Evolutionary conservation across 495 filamentous ascomycete species (phyloP).

Genomic region (Podospora australis): DNA sequence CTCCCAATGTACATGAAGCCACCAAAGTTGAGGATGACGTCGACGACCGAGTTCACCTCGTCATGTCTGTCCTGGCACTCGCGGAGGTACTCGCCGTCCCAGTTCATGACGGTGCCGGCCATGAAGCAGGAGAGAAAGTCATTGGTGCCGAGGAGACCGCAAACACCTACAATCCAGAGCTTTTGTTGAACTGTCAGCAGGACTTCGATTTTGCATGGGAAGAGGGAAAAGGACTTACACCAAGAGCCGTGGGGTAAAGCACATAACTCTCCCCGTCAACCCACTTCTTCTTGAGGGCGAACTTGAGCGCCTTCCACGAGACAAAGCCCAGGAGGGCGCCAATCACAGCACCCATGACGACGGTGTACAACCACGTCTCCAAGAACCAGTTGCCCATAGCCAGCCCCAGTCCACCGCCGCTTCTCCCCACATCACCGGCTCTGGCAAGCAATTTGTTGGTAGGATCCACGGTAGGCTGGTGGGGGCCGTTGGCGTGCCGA

Average conservation of each 20-base stretch:
- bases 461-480: no score
- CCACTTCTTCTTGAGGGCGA: slow-evolving; percentile 52
- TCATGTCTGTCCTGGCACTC: slow-evolving; percentile 67
- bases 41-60: slow-evolving; percentile 77
- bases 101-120: slow-evolving; percentile 80
- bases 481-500: slow-evolving; percentile 42
- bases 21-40: slow-evolving; percentile 64
- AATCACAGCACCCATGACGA: slow-evolving; percentile 66
- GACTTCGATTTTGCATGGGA: background rate
- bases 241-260: slow-evolving; percentile 77
- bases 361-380: slow-evolving; percentile 75
- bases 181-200: slow-evolving; percentile 1
- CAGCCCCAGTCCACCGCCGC: slow-evolving; percentile 49
- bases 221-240: slow-evolving; percentile 37
- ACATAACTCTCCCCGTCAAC: slow-evolving; percentile 82
- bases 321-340: slow-evolving; percentile 61
- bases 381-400: slow-evolving; percentile 74
- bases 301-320: slow-evolving; percentile 56
- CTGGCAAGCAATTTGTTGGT: slow-evolving; percentile 42
- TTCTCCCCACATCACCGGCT: slow-evolving; percentile 40
- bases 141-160: slow-evolving; percentile 78
- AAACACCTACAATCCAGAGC: slow-evolving; percentile 70
- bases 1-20: slow-evolving; percentile 86
- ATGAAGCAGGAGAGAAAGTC: slow-evolving; percentile 90
- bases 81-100: slow-evolving; percentile 79